phyloP scores from a whole-genome alignment of 306 rosid species.

The Vigna angularis region DNA sequence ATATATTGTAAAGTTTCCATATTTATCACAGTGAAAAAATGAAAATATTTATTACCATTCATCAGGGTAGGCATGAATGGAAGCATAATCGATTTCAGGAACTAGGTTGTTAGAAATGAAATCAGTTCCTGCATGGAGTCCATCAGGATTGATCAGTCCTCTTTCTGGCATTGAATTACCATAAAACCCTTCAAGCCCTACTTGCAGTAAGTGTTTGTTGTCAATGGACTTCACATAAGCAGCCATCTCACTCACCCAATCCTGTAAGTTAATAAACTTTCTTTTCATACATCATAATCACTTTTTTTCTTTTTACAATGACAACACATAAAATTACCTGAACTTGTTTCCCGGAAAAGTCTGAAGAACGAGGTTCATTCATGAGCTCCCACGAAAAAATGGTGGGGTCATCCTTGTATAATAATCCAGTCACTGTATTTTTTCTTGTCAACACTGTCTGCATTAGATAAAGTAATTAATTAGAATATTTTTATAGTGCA shows the following conservation, averaged over 20 bases:
- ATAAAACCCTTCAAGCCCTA: constrained; percentile 58
- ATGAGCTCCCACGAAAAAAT: constrained; percentile 55
- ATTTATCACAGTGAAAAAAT: too few relatives aligned
- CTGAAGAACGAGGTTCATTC: constrained; percentile 51
- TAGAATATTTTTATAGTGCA: too few relatives aligned
- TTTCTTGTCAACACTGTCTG: constrained; percentile 36
- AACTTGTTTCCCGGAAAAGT: constrained; percentile 32
- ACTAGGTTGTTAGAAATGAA: constrained; percentile 56
- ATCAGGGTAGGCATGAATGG: constrained; percentile 55
- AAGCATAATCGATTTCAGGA: constrained; percentile 47
- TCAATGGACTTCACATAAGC: constrained; percentile 54
- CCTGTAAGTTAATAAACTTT: constrained; percentile 34
- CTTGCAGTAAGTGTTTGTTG: constrained; percentile 47
- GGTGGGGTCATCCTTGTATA: constrained; percentile 36
- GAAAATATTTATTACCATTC: constrained; percentile 40
- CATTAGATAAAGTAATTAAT: background rate
- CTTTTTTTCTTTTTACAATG: too few relatives aligned
- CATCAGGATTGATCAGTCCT: constrained; percentile 42
- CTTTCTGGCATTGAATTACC: constrained; percentile 47
- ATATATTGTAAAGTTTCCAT: too few relatives aligned
- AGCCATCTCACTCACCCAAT: constrained; percentile 58
- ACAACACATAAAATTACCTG: constrained; percentile 40
- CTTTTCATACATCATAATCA: too few relatives aligned
- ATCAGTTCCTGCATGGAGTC: constrained; percentile 51
- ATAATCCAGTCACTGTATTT: constrained; percentile 25